phyloP scores from a whole-genome alignment of 805 yeast species.

The Teunomyces kruisii region DNA sequence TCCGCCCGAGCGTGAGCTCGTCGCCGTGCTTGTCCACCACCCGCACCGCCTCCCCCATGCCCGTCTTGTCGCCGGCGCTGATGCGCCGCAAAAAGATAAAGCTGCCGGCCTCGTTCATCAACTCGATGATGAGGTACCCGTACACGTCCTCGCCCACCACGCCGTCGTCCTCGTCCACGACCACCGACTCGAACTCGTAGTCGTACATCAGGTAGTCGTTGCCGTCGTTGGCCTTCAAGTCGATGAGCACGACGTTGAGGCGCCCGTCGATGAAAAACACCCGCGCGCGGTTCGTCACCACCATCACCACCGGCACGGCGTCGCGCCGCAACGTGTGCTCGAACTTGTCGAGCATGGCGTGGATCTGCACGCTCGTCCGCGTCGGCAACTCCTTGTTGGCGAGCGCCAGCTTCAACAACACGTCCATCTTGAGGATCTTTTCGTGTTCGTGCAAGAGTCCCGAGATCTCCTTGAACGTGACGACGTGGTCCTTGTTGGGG shows the following conservation, averaged over 20 bases:
- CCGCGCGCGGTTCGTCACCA: slow-evolving; percentile 39
- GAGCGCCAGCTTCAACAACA: slow-evolving; percentile 36
- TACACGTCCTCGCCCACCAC: slow-evolving; percentile 37
- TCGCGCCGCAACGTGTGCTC: slow-evolving; percentile 19
- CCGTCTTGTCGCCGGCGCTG: slow-evolving; percentile 37
- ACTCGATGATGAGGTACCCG: slow-evolving; percentile 67
- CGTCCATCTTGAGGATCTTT: slow-evolving; percentile 41
- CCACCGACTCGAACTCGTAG: slow-evolving; percentile 57
- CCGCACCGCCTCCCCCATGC: slow-evolving; percentile 21
- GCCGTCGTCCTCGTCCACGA: slow-evolving; percentile 20
- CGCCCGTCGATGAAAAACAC: slow-evolving; percentile 39
- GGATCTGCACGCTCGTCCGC: slow-evolving; percentile 23
- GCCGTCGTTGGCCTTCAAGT: slow-evolving; percentile 42
- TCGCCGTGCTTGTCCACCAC: slow-evolving; percentile 26
- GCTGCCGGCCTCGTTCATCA: slow-evolving; percentile 51
- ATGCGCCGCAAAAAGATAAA: slow-evolving; percentile 50
- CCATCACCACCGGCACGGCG: slow-evolving; percentile 35
- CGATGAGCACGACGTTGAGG: slow-evolving; percentile 37
- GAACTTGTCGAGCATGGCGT: slow-evolving; percentile 26
- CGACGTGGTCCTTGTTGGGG: too few relatives aligned
- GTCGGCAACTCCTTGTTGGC: slow-evolving; percentile 23
- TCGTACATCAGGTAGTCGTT: slow-evolving; percentile 71
- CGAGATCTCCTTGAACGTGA: slow-evolving; percentile 36
- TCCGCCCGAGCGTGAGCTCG: slow-evolving; percentile 43
- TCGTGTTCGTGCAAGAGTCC: slow-evolving; percentile 31